phyloP scores from a whole-genome alignment of 768 basidiomycete species.

The Hirschioporus abietinus region DNA sequence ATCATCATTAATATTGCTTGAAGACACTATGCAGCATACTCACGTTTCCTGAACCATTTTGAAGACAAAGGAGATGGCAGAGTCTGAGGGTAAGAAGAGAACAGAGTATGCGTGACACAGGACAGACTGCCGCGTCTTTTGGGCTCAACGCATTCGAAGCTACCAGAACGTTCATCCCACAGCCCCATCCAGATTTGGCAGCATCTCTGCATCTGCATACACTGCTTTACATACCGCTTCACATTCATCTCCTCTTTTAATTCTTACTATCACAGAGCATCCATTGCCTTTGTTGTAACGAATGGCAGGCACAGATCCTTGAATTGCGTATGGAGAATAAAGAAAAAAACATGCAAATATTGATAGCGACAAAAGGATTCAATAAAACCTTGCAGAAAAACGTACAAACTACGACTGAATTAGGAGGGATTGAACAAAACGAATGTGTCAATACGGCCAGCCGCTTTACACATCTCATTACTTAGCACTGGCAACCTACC shows the following conservation, averaged over 20 bases:
- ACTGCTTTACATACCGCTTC: no score
- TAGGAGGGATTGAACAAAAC: not conserved
- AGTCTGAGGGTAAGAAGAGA: not conserved
- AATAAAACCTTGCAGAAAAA: not conserved
- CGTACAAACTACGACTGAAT: not conserved
- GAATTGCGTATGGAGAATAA: not conserved
- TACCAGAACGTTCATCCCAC: conserved; percentile 5
- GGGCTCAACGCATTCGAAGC: conserved; percentile 1
- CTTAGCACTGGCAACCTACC: not conserved
- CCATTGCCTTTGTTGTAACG: not conserved
- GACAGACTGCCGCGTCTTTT: not conserved
- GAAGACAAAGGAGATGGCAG: not conserved
- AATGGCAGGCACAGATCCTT: not conserved
- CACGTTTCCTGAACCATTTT: not conserved
- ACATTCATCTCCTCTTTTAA: not conserved
- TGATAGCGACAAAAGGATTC: not conserved
- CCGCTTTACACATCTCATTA: not conserved
- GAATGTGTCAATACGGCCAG: not conserved
- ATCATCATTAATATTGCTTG: not conserved
- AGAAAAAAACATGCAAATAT: not conserved
- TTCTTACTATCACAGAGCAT: not conserved
- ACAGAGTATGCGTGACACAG: not conserved
- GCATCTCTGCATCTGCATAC: no score
- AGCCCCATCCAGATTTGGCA: not conserved
- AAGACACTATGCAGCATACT: not conserved